These are phyloP conservation scores for Hordeum vulgare DNA, from an alignment of 176 grass and related monocot species.

Conservation along the genomic window MorexV3_pseudomolecules_assembly NC_058522.1:509286169-509286668, in stretches of 20 bases:
- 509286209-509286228: neutral
- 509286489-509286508: neutral
- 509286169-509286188: constrained; percentile 1
- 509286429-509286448: neutral
- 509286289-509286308: neutral
- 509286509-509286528: neutral
- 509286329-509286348: neutral
- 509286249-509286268: neutral
- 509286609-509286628: too few species aligned
- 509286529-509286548: neutral
- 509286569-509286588: neutral
- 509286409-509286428: neutral
- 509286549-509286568: neutral
- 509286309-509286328: neutral
- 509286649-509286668: neutral
- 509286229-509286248: neutral
- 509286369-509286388: neutral
- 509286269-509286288: neutral
- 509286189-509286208: neutral
- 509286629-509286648: neutral
- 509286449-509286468: neutral
- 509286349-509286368: neutral
- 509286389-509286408: neutral
- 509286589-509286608: neutral
- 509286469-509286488: neutral